These are phyloP conservation scores for Gorgonomyces haynaldii DNA, from an alignment of 192 early-diverging fungal species.

Conservation along the genomic window DNA sequence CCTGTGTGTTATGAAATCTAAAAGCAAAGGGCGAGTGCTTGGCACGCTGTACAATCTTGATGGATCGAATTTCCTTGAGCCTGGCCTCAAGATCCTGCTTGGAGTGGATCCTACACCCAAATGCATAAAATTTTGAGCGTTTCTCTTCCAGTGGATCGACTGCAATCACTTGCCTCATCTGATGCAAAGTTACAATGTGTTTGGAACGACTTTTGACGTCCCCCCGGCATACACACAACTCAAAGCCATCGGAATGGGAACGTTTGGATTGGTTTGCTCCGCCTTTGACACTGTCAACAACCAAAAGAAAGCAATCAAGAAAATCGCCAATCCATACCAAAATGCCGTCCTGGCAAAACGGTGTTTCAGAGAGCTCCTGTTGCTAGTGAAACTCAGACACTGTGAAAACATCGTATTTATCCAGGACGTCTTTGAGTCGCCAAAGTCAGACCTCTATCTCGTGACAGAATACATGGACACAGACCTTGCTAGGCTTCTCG, in stretches of 20 bases:
- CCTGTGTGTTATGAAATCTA: neutral
- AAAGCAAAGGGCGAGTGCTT: too few relatives aligned
- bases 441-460: conserved; percentile 52
- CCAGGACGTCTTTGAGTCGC: neutral
- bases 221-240: conserved; percentile 64
- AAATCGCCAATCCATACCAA: conserved; percentile 90
- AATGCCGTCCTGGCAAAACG: conserved; percentile 88
- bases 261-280: conserved; percentile 96
- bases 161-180: too few relatives aligned
- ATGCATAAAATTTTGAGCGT: too few relatives aligned
- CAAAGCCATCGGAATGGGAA: conserved; percentile 92
- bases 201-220: conserved; percentile 2
- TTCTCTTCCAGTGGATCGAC: too few relatives aligned
- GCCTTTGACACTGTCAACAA: neutral
- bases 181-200: too few relatives aligned
- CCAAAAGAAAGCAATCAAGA: conserved; percentile 68
- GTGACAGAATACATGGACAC: conserved; percentile 93
- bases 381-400: conserved; percentile 85
- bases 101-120: too few relatives aligned
- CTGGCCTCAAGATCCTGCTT: too few relatives aligned
- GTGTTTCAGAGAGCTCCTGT: conserved; percentile 88
- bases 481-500: conserved; percentile 85
- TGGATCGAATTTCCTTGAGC: too few relatives aligned
- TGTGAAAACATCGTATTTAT: conserved; percentile 64
- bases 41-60: too few relatives aligned